Conservation (phyloP, 306 rosid genomes). For the Vigna unguiculata region DNA sequence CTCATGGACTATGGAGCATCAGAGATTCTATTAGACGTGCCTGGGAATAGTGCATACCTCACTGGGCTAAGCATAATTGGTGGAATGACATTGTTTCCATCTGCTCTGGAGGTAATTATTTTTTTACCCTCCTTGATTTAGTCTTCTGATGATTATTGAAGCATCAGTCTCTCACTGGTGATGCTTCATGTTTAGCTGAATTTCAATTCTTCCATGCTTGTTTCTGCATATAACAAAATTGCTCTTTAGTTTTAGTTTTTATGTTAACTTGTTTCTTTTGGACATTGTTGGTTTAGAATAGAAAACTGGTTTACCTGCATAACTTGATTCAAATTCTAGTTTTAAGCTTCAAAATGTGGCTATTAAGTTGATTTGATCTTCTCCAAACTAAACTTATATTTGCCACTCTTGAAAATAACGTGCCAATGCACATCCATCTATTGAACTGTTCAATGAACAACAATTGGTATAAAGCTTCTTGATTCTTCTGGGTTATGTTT, state of each 20-base stretch:
- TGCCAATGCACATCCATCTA: conserved; percentile 6
- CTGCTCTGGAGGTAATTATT: conserved; percentile 85
- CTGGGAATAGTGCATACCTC: conserved; percentile 91
- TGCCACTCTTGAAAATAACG: conserved; percentile 3
- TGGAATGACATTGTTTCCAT: conserved; percentile 94
- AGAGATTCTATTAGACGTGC: conserved; percentile 87
- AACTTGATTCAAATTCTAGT: conserved; percentile 5
- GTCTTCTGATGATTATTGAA: conserved; percentile 5
- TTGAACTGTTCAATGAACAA: background rate
- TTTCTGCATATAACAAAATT: background rate
- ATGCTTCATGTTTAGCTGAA: conserved; percentile 22
- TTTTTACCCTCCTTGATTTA: conserved; percentile 25
- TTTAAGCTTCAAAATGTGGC: conserved; percentile 4
- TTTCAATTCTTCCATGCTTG: background rate
- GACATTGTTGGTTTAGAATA: conserved; percentile 20
- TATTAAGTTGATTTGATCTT: conserved; percentile 1
- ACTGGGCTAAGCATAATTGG: conserved; percentile 96
- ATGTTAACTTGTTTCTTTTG: conserved; percentile 30
- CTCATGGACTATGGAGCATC: conserved; percentile 83
- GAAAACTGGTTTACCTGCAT: conserved; percentile 29
- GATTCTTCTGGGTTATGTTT: conserved; percentile 1
- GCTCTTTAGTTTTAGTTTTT: conserved; percentile 17
- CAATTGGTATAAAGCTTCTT: background rate
- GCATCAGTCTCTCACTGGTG: conserved; percentile 20
- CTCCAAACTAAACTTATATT: conserved; percentile 5